These are phyloP conservation scores for Cornus controversa DNA, from an alignment of 148 eudicot genomes.

Conservation along the genomic window DNA sequence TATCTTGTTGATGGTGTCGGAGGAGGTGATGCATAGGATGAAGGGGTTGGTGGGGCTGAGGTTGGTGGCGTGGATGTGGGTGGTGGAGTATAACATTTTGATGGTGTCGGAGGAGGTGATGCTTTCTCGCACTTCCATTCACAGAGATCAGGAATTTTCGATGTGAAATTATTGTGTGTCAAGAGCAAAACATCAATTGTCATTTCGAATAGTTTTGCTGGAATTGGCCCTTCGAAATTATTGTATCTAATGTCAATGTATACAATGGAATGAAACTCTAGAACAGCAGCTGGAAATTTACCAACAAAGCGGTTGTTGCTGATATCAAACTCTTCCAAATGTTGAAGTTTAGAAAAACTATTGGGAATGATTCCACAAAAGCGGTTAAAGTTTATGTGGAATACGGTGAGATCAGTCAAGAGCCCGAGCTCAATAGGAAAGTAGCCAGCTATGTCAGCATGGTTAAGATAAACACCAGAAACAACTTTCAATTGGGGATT, in stretches of 20 bases:
- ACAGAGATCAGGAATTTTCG: too few relatives aligned
- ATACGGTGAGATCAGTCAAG: conserved; percentile 51
- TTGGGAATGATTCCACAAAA: conserved; percentile 69
- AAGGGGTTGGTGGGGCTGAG: too few relatives aligned
- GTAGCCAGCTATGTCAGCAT: conserved; percentile 55
- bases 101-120: too few relatives aligned
- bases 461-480: conserved; percentile 68
- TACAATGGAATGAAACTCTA: conserved; percentile 41
- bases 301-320: conserved; percentile 89
- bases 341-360: conserved; percentile 32
- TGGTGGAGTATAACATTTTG: too few relatives aligned
- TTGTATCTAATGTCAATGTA: conserved; percentile 67
- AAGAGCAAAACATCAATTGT: conserved; percentile 60
- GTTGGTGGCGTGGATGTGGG: too few relatives aligned
- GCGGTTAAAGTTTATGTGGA: conserved; percentile 68
- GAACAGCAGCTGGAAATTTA: conserved; percentile 51
- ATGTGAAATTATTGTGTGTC: conserved; percentile 58
- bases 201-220: conserved; percentile 45
- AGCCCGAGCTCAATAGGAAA: conserved; percentile 57
- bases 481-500: conserved; percentile 47
- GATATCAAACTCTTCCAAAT: conserved; percentile 56
- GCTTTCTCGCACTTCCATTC: too few relatives aligned
- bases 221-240: conserved; percentile 71
- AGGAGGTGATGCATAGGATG: too few relatives aligned
- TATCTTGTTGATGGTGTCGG: too few relatives aligned